Percentiles rank a stretch among this genome's conserved stretches.
Conservation (phyloP, 2,329 filamentous ascomycete genomes). For the Neopestalotiopsis sp. region DNA sequence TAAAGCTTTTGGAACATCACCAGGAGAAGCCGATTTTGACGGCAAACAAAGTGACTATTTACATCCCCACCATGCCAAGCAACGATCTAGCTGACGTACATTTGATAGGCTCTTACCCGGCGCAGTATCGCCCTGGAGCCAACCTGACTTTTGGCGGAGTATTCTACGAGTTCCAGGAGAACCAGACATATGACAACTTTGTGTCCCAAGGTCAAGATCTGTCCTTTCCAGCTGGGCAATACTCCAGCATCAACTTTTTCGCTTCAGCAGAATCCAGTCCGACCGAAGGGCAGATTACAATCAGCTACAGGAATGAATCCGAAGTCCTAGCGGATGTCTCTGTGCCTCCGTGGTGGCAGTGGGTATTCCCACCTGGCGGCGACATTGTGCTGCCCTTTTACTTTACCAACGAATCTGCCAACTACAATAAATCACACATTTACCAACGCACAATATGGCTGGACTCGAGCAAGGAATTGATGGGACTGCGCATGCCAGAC, state of each 20-base stretch:
- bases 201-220: slow-evolving; percentile 26
- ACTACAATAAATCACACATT: slow-evolving; percentile 28
- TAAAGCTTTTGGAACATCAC: slow-evolving; percentile 22
- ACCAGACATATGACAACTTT: slow-evolving; percentile 25
- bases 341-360: slow-evolving; percentile 26
- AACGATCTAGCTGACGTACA: neutral
- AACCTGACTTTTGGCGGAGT: slow-evolving; percentile 26
- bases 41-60: slow-evolving; percentile 15
- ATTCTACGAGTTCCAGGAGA: slow-evolving; percentile 24
- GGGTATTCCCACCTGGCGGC: slow-evolving; percentile 26
- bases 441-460: slow-evolving; percentile 26
- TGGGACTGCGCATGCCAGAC: slow-evolving; percentile 23
- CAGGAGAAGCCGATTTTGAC: slow-evolving; percentile 28
- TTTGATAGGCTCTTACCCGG: slow-evolving; percentile 21
- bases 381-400: slow-evolving; percentile 29
- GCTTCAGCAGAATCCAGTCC: slow-evolving; percentile 25
- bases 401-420: slow-evolving; percentile 22
- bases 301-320: slow-evolving; percentile 23
- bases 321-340: slow-evolving; percentile 20
- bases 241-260: slow-evolving; percentile 26
- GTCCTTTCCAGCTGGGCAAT: slow-evolving; percentile 21
- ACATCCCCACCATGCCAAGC: neutral
- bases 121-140: slow-evolving; percentile 23
- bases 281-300: slow-evolving; percentile 25
- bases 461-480: slow-evolving; percentile 24